A percentile compares a stretch with the other conserved stretches of the same genome.
These are phyloP conservation scores for Isoetes taiwanensis DNA, from an alignment of 75 land plant genomes.

Conservation along the genomic window DNA sequence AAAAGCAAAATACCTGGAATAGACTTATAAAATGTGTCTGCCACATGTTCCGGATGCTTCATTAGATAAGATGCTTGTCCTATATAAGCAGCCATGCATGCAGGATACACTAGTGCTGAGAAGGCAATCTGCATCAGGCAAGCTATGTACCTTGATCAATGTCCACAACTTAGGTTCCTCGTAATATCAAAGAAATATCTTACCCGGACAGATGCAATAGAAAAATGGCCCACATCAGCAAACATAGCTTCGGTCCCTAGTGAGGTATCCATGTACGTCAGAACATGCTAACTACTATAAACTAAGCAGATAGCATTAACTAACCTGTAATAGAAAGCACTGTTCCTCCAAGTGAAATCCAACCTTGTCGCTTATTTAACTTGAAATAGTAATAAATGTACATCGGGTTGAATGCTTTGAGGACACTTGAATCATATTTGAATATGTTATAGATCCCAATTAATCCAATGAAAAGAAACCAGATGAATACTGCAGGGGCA, in stretches of 20 bases:
- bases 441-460: conserved; percentile 50
- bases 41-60: conserved; percentile 3
- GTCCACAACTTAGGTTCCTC: not conserved
- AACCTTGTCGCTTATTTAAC: conserved; percentile 41
- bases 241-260: conserved; percentile 72
- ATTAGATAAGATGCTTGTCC: not conserved
- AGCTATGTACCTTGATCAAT: no score
- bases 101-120: conserved; percentile 1
- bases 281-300: no score
- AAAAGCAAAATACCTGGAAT: conserved; percentile 8
- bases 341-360: conserved; percentile 55
- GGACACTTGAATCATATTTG: conserved; percentile 36
- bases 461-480: conserved; percentile 38
- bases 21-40: not conserved
- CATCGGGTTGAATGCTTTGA: conserved; percentile 52
- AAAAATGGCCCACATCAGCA: conserved; percentile 83
- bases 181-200: no score
- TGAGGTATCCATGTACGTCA: no score
- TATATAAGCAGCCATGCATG: not conserved
- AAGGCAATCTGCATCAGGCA: conserved; percentile 6
- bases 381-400: conserved; percentile 42
- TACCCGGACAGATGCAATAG: conserved; percentile 49
- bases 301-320: no score
- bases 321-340: conserved; percentile 73
- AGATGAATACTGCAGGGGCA: conserved; percentile 52